Base-by-base conservation (phyloP, 2,329 filamentous ascomycete genomes). In the Penicillium sp. region DNA sequence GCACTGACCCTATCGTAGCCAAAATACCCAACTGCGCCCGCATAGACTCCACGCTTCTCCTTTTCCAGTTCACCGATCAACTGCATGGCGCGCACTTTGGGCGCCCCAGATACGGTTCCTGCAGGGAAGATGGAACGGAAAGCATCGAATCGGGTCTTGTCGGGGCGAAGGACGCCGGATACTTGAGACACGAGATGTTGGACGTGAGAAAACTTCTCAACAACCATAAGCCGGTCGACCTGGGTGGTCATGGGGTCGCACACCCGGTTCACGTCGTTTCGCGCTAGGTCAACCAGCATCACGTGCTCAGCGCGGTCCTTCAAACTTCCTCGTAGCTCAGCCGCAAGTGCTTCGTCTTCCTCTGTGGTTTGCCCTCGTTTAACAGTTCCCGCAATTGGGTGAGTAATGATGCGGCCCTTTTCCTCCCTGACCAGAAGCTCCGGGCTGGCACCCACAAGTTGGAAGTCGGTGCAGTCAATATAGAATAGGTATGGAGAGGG, bases 401-500 rank as follows among this genome's bases (percentile, higher is more conserved):
- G 94, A 23, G 92, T 97, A 69, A 97, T 91, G 70, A 99, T 89
- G 53, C 90, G 84, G 24, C 91, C 90, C 40, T 82, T 82, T 69
- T 96, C 91, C 62, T 89, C 86, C 77, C 97, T 97, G 67, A 96
- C 93, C 47, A 99, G 84, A 60, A 97, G 83, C 76, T 99, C 94
- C 1, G 94, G 94, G 57, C 90, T 96, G 40, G 94, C 94, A 58
- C 94, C 94, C 12, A 99, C 88, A 63, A 99, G 92, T 71, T 97
- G 90, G 76, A 99, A 97, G 68, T 90, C 88, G 59, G 83, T 82
- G 76, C 93, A 97, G 72, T 94, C 86, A 60, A 99, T 84, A 76
- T 92, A 99, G 80, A 99, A 99, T 35, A 99, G 85, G 74, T 99
- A 99, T 0, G 94, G 94, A 8, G 91, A 96, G 0, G 94, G 94